Base-by-base conservation (phyloP, 1,139 yeast species). In the Taiozyma sp. region DNA sequence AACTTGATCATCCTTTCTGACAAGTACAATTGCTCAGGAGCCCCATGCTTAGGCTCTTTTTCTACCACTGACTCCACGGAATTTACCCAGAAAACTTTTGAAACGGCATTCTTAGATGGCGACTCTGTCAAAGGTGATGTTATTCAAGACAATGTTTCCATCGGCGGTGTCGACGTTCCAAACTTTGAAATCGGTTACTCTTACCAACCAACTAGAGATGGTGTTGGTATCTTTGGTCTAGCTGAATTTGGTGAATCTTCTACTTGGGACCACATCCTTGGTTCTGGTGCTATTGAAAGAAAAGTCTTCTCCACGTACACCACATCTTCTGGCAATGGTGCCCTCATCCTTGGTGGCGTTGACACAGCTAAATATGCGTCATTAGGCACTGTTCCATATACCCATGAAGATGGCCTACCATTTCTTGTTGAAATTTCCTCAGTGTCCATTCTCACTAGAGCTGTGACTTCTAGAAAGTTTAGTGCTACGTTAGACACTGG, bases 311-410 rank as follows among this genome's bases (percentile, higher is more conserved):
- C 49, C 16, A 24, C 53, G 1, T 54, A 50, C n/a, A 43, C 48
- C 16, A 45, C 49, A n/a, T 16, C 48, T 7, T 27, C 77, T 2
- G 55, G 65, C n/a, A 52, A 68, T 2, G 87, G 87, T 2, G 62
- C 71, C 22, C 59, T 83, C 28, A 65, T 82, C 48, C 79, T 83
- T 64, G 87, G 87, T 9, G 87, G 83, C 6, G 69, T 81, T 13
- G 87, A 83, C 64, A 68, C 70, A 46, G 70, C 77, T 39, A 79
- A 79, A 62, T 80, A 73, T 61, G 48, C 67, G 0, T 58, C 63
- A 0, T 60, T 71, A 7, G 6, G 40, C 6, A 8, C 43, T 14
- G 43, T 23, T 23, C 30, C 43, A 40, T 24, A 13, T 6, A 22
- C 49, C 5, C 13, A 19, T 14, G 16, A 43, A 2, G 32, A 30